Conservation (phyloP, 805 yeast genomes). For the Lachancea dasiensis region DNA sequence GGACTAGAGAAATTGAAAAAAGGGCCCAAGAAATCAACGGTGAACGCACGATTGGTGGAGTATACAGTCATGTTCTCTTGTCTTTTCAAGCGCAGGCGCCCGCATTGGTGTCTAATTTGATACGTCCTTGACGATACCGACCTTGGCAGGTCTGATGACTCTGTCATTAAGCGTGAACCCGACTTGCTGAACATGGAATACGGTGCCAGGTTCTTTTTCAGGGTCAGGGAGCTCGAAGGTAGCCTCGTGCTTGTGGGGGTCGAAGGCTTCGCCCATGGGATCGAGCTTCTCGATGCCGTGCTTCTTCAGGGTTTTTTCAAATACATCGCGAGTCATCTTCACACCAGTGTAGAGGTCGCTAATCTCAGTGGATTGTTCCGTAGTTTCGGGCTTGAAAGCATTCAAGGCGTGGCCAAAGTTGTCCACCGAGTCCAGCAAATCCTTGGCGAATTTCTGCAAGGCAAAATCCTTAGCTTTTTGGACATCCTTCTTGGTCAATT, state of each 20-base stretch:
- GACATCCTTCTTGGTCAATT: constrained; percentile 79
- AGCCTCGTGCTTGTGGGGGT: constrained; percentile 91
- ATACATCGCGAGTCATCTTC: constrained; percentile 79
- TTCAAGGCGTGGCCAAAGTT: constrained; percentile 82
- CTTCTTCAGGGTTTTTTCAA: constrained; percentile 72
- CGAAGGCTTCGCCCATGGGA: constrained; percentile 80
- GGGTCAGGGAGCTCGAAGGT: constrained; percentile 82
- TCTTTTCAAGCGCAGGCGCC: too few relatives aligned
- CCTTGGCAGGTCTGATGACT: constrained; percentile 92
- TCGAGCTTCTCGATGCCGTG: constrained; percentile 79
- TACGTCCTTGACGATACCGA: constrained; percentile 73
- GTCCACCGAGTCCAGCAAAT: constrained; percentile 81
- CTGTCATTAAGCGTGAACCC: constrained; percentile 84
- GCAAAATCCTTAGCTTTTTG: constrained; percentile 88
- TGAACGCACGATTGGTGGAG: background rate
- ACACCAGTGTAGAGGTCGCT: constrained; percentile 81
- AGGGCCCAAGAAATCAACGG: too few relatives aligned
- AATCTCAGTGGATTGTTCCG: constrained; percentile 55
- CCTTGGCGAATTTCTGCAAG: constrained; percentile 85
- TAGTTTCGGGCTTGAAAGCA: constrained; percentile 60
- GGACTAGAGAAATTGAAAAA: background rate
- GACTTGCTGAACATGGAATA: constrained; percentile 85
- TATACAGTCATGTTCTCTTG: background rate
- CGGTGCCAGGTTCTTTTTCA: constrained; percentile 86
- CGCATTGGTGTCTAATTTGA: constrained; percentile 10